These are phyloP conservation scores for Dorcoceras hygrometricum DNA, from an alignment of 257 asterid species.

Conservation along the genomic window DNA sequence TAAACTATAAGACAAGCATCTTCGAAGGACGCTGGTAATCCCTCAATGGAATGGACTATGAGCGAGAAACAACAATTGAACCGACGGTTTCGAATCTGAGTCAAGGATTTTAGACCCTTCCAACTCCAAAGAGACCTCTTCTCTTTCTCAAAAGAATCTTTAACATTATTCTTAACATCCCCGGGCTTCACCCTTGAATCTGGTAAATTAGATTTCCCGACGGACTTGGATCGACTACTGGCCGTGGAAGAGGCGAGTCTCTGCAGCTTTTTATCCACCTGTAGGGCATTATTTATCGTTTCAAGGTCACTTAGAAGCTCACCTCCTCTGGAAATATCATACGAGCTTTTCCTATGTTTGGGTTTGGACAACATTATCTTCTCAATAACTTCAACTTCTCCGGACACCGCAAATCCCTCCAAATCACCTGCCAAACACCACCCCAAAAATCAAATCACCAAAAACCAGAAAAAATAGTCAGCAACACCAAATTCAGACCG, in stretches of 20 bases:
- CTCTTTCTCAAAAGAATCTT: conserved; percentile 55
- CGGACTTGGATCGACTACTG: conserved; percentile 82
- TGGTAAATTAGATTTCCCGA: conserved; percentile 54
- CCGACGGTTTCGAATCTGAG: conserved; percentile 56
- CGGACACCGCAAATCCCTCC: conserved; percentile 19
- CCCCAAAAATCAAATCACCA: not conserved
- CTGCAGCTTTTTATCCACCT: conserved; percentile 45
- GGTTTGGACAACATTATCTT: conserved; percentile 56
- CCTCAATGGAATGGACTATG: conserved; percentile 73
- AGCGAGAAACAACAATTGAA: conserved; percentile 74
- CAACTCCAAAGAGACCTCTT: conserved; percentile 93
- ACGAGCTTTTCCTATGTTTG: conserved; percentile 58
- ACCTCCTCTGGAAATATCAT: conserved; percentile 59
- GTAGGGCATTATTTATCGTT: conserved; percentile 59
- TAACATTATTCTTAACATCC: conserved; percentile 32
- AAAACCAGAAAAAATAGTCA: conserved; percentile 2
- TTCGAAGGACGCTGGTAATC: conserved; percentile 58
- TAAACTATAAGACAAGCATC: conserved; percentile 64
- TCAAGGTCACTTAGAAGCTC: conserved; percentile 73
- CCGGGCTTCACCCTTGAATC: conserved; percentile 50
- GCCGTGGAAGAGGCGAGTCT: conserved; percentile 70
- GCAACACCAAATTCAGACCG: not conserved
- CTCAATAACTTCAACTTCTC: conserved; percentile 33
- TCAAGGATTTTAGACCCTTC: conserved; percentile 79
- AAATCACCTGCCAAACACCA: conserved; percentile 11